Conservation (phyloP, 1,284 basidiomycete genomes). For the Moesziomyces sp. region DNA sequence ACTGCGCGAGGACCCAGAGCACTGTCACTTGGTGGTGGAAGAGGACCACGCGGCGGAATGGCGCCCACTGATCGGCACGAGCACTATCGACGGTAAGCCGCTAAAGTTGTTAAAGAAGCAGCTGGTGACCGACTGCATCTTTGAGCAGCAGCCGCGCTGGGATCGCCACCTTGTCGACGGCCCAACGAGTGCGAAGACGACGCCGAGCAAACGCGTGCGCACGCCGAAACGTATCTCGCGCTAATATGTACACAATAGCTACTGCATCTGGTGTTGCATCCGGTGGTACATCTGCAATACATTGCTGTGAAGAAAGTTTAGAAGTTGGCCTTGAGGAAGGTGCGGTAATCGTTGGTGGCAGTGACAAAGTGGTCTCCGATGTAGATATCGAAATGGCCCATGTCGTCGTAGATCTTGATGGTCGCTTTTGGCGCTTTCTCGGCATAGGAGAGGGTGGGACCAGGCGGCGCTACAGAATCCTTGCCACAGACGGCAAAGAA, state of each 20-base stretch:
- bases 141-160: constrained; percentile 39
- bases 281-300: background rate
- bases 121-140: constrained; percentile 35
- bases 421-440: constrained; percentile 45
- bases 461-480: constrained; percentile 53
- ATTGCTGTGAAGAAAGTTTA: constrained; percentile 1
- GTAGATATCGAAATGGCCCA: constrained; percentile 62
- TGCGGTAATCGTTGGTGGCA: constrained; percentile 43
- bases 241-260: background rate
- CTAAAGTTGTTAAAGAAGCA: constrained; percentile 33
- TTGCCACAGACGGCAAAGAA: constrained; percentile 61
- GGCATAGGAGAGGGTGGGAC: constrained; percentile 46
- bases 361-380: constrained; percentile 45
- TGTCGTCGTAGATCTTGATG: constrained; percentile 42
- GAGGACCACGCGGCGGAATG: constrained; percentile 29
- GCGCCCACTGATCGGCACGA: constrained; percentile 18
- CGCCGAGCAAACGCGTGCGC: background rate
- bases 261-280: background rate
- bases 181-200: background rate
- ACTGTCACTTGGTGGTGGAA: constrained; percentile 28
- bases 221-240: background rate
- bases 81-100: constrained; percentile 15
- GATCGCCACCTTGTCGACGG: constrained; percentile 25
- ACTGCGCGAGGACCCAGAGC: constrained; percentile 28
- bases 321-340: constrained; percentile 37